Percentiles rank a stretch among this genome's conserved stretches.
Evolutionary conservation across 2,329 filamentous ascomycete species (phyloP).

Genomic region (Colletotrichum cereale): DNA sequence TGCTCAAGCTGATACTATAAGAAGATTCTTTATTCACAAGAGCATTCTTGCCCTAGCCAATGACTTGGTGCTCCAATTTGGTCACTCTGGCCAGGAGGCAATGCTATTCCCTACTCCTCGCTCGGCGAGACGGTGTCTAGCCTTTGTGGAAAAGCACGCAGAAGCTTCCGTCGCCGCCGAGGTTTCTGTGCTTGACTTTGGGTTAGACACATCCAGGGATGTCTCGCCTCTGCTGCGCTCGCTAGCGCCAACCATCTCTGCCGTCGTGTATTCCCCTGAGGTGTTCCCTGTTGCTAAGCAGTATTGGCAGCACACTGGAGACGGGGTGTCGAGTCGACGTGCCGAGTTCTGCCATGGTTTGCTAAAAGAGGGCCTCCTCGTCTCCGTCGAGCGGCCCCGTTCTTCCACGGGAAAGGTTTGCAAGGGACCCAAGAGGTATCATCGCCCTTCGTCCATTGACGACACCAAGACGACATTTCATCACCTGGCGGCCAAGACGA

Average conservation of each 20-base stretch:
- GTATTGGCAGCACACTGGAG: constrained; percentile 97
- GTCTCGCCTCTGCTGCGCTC: constrained; percentile 64
- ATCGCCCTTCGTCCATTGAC: constrained; percentile 65
- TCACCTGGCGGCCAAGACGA: constrained; percentile 41
- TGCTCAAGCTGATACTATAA: constrained; percentile 37
- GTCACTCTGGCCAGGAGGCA: constrained; percentile 72
- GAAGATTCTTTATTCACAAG: constrained; percentile 91
- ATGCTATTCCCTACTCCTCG: constrained; percentile 84
- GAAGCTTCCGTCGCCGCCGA: constrained; percentile 62
- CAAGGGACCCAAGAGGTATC: constrained; percentile 86
- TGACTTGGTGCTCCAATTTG: constrained; percentile 75
- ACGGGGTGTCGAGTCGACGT: constrained; percentile 90
- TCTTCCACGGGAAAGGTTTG: constrained; percentile 53
- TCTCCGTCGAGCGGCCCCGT: constrained; percentile 47
- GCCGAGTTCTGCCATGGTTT: constrained; percentile 89
- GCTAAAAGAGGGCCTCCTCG: constrained; percentile 75
- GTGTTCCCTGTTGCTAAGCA: constrained; percentile 83
- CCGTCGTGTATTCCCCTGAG: constrained; percentile 77
- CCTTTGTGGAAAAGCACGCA: constrained; percentile 76
- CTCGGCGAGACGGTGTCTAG: constrained; percentile 78
- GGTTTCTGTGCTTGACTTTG: constrained; percentile 71
- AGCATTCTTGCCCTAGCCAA: constrained; percentile 80
- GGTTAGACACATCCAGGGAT: constrained; percentile 68
- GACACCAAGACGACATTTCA: constrained; percentile 42
- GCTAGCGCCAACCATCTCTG: constrained; percentile 72